phyloP scores from a whole-genome alignment of 148 eudicot species.

The Tetragonia tetragonoides region DNA sequence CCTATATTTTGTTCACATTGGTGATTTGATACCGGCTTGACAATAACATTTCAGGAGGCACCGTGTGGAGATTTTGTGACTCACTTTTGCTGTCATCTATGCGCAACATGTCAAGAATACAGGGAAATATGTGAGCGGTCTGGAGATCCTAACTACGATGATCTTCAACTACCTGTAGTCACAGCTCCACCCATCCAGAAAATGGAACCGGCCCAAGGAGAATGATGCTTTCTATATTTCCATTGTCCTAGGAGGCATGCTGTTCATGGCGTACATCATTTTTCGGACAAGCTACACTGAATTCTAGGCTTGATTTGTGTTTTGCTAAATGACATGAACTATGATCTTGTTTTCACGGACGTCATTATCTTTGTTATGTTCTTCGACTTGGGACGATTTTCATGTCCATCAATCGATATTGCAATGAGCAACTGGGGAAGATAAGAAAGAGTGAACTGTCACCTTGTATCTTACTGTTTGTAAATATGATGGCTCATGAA shows the following conservation, averaged over 20 bases:
- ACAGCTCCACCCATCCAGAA: conserved; percentile 71
- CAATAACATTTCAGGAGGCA: conserved; percentile 52
- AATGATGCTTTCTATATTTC: conserved; percentile 11
- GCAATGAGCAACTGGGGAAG: too few species aligned
- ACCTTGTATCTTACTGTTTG: not conserved
- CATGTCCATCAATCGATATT: not conserved
- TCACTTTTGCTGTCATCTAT: conserved; percentile 81
- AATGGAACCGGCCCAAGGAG: conserved; percentile 51
- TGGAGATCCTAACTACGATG: conserved; percentile 39
- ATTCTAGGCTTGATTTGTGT: not conserved
- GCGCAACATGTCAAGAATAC: conserved; percentile 95
- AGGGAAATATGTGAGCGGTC: conserved; percentile 78
- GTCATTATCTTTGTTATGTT: not conserved
- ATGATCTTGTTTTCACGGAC: not conserved
- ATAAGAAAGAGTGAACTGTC: too few species aligned
- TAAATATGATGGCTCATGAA: too few species aligned
- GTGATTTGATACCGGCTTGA: not conserved
- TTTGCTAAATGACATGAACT: not conserved
- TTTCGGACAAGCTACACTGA: not conserved
- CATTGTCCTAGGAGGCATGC: not conserved
- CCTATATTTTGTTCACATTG: not conserved
- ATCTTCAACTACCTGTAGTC: conserved; percentile 37
- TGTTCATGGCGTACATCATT: not conserved
- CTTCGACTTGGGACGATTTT: not conserved
- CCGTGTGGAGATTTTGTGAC: conserved; percentile 90